These are phyloP conservation scores for Aspergillus tamarii DNA, from an alignment of 2,329 filamentous ascomycete species.

Conservation along the genomic window DNA sequence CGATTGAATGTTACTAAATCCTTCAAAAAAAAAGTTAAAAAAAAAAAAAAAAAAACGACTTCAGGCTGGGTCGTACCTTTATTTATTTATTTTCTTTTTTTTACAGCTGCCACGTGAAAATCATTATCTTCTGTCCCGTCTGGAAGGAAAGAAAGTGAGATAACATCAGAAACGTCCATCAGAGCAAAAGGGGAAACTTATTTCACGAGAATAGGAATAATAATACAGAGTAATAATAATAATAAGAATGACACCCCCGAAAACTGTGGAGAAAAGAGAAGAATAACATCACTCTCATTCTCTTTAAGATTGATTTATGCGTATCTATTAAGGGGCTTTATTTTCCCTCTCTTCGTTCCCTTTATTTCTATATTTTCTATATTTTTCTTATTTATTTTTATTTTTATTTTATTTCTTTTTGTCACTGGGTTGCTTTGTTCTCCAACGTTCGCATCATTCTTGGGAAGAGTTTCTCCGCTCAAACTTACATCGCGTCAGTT, in stretches of 20 bases:
- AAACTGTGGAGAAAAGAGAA: not conserved
- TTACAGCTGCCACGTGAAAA: conserved; percentile 19
- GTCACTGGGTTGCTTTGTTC: not conserved
- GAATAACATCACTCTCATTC: not conserved
- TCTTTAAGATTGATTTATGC: not conserved
- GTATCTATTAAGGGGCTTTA: not conserved
- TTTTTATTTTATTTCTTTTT: not conserved
- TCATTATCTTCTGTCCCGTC: conserved; percentile 7
- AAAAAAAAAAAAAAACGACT: no score
- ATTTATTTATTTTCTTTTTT: not conserved
- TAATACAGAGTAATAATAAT: no score
- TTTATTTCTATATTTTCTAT: no score
- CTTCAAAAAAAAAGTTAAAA: no score
- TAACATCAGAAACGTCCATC: conserved; percentile 23
- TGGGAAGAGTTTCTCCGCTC: not conserved
- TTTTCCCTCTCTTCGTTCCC: not conserved
- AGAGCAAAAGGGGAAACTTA: not conserved
- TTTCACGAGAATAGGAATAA: no score
- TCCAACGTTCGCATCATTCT: not conserved
- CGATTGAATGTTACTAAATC: not conserved
- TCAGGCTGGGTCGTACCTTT: not conserved
- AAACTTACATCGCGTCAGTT: conserved; percentile 9
- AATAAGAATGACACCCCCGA: not conserved
- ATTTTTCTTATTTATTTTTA: not conserved
- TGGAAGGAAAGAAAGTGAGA: conserved; percentile 14